These are phyloP conservation scores for Xerocomus spinulosus DNA, from an alignment of 768 basidiomycete genomes.

Conservation along the genomic window DNA sequence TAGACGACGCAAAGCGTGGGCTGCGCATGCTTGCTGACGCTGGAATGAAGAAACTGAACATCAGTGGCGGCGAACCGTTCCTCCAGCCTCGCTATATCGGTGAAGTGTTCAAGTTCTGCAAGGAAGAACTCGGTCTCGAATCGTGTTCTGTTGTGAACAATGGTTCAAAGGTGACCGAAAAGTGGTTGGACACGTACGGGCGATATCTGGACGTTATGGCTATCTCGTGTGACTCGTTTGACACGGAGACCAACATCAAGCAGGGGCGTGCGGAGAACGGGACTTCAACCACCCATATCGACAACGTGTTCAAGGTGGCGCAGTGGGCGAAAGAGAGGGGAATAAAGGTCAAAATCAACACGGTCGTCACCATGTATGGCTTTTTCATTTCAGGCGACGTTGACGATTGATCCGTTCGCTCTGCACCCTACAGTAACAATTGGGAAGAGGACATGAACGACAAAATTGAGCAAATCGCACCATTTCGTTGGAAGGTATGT, in stretches of 20 bases:
- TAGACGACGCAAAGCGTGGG: constrained; percentile 34
- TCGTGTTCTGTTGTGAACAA: constrained; percentile 34
- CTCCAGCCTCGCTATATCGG: constrained; percentile 37
- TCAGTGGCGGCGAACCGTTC: constrained; percentile 37
- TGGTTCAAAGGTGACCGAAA: constrained; percentile 40
- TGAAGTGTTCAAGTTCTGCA: constrained; percentile 35
- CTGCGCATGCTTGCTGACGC: constrained; percentile 30
- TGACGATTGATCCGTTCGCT: not conserved
- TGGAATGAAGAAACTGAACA: constrained; percentile 36
- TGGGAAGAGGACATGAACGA: constrained; percentile 40
- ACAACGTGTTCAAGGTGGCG: constrained; percentile 32
- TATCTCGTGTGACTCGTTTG: constrained; percentile 40
- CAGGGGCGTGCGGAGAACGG: constrained; percentile 34
- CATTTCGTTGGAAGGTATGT: constrained; percentile 40
- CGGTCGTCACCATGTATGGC: constrained; percentile 29
- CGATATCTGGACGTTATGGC: constrained; percentile 39
- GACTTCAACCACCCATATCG: constrained; percentile 28
- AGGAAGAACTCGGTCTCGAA: constrained; percentile 34
- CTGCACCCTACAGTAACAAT: constrained; percentile 32
- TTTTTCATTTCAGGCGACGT: not conserved
- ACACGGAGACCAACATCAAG: constrained; percentile 32
- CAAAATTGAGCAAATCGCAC: constrained; percentile 29
- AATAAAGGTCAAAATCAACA: constrained; percentile 37
- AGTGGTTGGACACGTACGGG: constrained; percentile 38
- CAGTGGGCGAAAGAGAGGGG: constrained; percentile 34